phyloP scores from a whole-genome alignment of 805 yeast genomes.

The Debaryomyces hansenii region DNA sequence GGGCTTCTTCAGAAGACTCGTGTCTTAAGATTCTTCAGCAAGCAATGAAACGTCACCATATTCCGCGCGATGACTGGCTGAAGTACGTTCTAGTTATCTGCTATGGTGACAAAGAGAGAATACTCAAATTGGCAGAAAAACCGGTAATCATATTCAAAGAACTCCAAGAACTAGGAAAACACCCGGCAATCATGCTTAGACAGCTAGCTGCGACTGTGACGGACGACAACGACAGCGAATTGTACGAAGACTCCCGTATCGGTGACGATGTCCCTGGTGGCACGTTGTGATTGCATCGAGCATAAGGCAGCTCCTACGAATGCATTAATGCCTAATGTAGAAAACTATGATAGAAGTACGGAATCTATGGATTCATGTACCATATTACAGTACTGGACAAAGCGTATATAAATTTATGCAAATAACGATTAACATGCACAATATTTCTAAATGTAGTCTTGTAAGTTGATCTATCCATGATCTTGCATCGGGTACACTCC shows the following conservation, averaged over 20 bases:
- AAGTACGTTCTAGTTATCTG: slow-evolving; percentile 87
- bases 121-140: slow-evolving; percentile 78
- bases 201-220: slow-evolving; percentile 55
- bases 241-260: slow-evolving; percentile 38
- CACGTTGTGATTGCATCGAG: slow-evolving; percentile 20
- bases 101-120: slow-evolving; percentile 87
- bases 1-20: slow-evolving; percentile 89
- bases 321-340: background rate
- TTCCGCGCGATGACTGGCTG: slow-evolving; percentile 78
- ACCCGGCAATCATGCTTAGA: slow-evolving; percentile 90
- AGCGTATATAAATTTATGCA: too few species aligned
- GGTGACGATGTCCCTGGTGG: slow-evolving; percentile 49
- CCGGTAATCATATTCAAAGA: slow-evolving; percentile 87
- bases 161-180: slow-evolving; percentile 78
- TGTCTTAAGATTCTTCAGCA: slow-evolving; percentile 84
- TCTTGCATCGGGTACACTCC: too few species aligned
- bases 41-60: slow-evolving; percentile 82
- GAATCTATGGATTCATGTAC: background rate
- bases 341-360: background rate
- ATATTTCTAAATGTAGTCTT: too few species aligned
- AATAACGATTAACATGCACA: too few species aligned
- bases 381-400: too few species aligned
- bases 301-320: slow-evolving; percentile 1
- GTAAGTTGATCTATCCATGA: too few species aligned
- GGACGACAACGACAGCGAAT: slow-evolving; percentile 24